phyloP scores from a whole-genome alignment of 768 basidiomycete species.

The Termitomyces sp. region DNA sequence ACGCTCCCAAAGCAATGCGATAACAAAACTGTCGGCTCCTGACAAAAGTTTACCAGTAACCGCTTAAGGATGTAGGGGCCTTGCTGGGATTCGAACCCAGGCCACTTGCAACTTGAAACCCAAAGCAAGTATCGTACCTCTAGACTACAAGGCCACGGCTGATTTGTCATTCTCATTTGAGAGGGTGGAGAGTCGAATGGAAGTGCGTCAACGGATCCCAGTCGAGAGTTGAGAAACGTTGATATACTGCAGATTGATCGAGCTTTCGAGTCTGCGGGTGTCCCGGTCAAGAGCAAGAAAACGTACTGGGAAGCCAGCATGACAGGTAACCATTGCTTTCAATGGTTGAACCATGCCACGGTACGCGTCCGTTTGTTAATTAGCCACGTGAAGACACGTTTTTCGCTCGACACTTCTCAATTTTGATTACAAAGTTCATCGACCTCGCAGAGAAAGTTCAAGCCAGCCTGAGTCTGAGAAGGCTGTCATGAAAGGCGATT shows the following conservation, averaged over 20 bases:
- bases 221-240: neutral
- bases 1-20: neutral
- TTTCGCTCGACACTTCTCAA: neutral
- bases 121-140: slow-evolving; percentile 51
- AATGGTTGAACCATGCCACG: too few relatives aligned
- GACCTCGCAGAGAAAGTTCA: neutral
- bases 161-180: too few relatives aligned
- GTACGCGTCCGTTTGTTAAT: neutral
- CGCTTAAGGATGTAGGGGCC: too few relatives aligned
- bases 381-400: neutral
- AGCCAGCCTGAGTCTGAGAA: neutral
- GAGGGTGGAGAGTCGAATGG: too few relatives aligned
- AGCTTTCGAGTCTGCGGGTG: neutral
- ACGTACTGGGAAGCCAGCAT: neutral
- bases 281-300: neutral
- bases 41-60: too few relatives aligned
- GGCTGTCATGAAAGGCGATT: neutral
- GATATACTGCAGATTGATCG: neutral
- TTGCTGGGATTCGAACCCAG: slow-evolving; percentile 47
- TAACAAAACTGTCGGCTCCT: neutral
- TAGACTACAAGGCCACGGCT: slow-evolving; percentile 23
- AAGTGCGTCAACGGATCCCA: too few relatives aligned
- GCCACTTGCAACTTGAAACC: slow-evolving; percentile 37
- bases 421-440: too few relatives aligned
- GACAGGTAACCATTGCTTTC: too few relatives aligned